Base-by-base conservation (phyloP, 257 asterid genomes). In the Fraxinus anomala region DNA sequence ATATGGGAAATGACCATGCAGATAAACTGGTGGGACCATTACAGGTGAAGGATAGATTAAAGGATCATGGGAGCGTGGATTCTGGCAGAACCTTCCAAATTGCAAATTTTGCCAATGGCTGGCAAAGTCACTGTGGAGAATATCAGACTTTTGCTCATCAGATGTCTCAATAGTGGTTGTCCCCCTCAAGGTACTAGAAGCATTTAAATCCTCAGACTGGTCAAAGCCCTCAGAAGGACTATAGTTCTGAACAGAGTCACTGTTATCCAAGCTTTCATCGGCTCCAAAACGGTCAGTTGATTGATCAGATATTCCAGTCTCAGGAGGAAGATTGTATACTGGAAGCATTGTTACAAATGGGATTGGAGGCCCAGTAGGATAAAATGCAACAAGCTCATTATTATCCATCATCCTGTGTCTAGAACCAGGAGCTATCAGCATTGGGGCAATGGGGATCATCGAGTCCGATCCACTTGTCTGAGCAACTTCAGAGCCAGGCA, bases 271-370 rank as follows among this genome's bases (percentile, higher is more conserved):
- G 68, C 80, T 83, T 68, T 85, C 92, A 70, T 88, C 92, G 49
- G 85, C 91, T 78, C 84, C 89, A 81, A 85, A 78, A 84, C 79
- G 96, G 73, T 86, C 80, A 68, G 83, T 75, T 23, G 92, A 87
- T 83, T 88, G 78, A 83, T 89, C 94, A 66, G 96, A 83, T 73
- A 85, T 76, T 34, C 91, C 90, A 6, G 89, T 72, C 76, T 89
- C 94, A 11, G 92, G 91, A 66, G 97, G 89, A 63, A 86, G 73
- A 82, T 92, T 89, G 80, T 90, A 92, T 31, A 92, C 74, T 34
- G 99, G 97, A 71, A 96, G 95, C 99, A 96, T 96, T n/a, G 98
- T 90, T 49, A 93, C 71, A 80, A 93, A 96, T 5, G 98, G 99
- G 79, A 96, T 89, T 31, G 99, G 98, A 68, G 99, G 99, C 14